Conservation (phyloP, 2,329 filamentous ascomycete genomes). For the Neopestalotiopsis rosae region DNA sequence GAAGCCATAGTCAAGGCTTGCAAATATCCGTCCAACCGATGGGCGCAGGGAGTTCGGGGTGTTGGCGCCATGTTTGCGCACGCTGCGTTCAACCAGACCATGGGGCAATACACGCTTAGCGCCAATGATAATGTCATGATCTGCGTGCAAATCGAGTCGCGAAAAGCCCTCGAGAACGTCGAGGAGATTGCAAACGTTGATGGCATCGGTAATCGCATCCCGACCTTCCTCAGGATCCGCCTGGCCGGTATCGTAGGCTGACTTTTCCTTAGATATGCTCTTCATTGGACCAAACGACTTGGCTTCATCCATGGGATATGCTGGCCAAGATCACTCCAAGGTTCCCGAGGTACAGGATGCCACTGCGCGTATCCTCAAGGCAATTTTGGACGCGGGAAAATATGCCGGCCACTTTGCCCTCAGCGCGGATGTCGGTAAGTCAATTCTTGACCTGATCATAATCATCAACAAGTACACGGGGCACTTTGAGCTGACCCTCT, state of each 20-base stretch:
- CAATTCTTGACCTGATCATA: neutral
- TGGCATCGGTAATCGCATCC: constrained; percentile 16
- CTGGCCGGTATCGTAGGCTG: neutral
- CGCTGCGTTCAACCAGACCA: constrained; percentile 32
- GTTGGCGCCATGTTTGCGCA: constrained; percentile 37
- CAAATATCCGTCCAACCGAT: constrained; percentile 33
- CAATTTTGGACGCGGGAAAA: constrained; percentile 37
- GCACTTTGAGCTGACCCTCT: neutral
- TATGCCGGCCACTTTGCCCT: constrained; percentile 40
- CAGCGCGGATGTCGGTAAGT: constrained; percentile 31
- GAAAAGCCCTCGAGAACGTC: constrained; percentile 24
- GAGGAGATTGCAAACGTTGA: constrained; percentile 24
- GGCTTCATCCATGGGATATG: constrained; percentile 34
- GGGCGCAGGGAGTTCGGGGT: constrained; percentile 31
- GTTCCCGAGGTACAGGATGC: constrained; percentile 38
- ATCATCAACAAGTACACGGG: no score
- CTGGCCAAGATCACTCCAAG: constrained; percentile 38
- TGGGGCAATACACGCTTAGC: constrained; percentile 29
- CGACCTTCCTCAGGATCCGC: no score
- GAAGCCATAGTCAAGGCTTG: constrained; percentile 28
- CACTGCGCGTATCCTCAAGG: constrained; percentile 30
- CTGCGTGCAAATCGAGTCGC: constrained; percentile 29
- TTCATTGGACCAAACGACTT: constrained; percentile 32
- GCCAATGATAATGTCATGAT: constrained; percentile 32
- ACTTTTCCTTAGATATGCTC: constrained; percentile 26